Base-by-base conservation (phyloP, 2,329 filamentous ascomycete genomes). In the Talaromyces sp. region DNA sequence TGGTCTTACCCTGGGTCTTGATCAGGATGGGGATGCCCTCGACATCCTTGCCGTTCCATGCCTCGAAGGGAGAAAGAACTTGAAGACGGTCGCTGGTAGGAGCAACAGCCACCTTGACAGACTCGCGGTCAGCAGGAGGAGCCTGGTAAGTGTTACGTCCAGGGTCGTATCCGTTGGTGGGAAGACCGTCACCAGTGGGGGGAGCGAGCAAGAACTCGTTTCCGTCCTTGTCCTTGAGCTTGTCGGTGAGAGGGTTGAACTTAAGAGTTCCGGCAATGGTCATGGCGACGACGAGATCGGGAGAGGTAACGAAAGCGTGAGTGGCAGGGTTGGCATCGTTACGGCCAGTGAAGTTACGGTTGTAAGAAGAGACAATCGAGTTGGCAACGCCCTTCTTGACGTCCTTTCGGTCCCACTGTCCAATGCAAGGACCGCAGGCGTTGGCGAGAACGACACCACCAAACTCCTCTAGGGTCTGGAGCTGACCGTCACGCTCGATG, bases 261-360 rank as follows among this genome's bases (percentile, higher is more conserved):
- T 90, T 88, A 55, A 96, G 85, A 61, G 85, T 86, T 68, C 92
- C 92, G 60, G 92, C 92, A 72, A 96, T 86, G 63, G 89, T 88
- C 82, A 96, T 81, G 68, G 92, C 92, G 59, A 96, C 91, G 51
- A 96, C 92, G 64, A 96, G 82, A 75, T 96, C 92, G 61, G 92
- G 92, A 7, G 92, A 96, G 66, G 92, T 89, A 68, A 96, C 92
- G 78, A 96, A 96, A 62, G 91, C 91, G 83, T 96, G 92, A 57
- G 92, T 96, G 60, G 92, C 92, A 47, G 92, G 92, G 85, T 96
- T 98, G 68, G 91, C 92, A 70, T 96, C 93, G 78, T 98, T 98
- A 76, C 95, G 92, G 68, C 93, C 93, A 64, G 93, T 98, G 84
- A 99, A 98, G 88, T 99, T 98, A 80, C 95, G 92, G 89, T 99